A percentile compares a stretch with the other conserved stretches of the same genome.
These are phyloP conservation scores for Dioszegia hungarica DNA, from an alignment of 768 basidiomycete species.

Conservation along the genomic window DNA sequence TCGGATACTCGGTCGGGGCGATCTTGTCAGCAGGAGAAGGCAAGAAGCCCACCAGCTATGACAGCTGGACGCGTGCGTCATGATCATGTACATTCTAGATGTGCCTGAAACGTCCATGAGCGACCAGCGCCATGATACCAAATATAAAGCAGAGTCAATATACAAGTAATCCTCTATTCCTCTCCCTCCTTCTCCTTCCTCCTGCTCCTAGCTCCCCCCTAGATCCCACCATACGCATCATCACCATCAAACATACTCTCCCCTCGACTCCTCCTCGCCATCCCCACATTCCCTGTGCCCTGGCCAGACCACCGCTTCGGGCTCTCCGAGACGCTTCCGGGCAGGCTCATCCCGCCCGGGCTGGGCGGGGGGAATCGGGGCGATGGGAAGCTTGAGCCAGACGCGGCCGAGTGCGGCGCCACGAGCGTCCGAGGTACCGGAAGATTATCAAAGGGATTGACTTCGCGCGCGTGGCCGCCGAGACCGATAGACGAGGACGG, in stretches of 20 bases:
- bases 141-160: not conserved
- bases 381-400: conserved; percentile 22
- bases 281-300: not conserved
- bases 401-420: conserved; percentile 25
- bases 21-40: too few species aligned
- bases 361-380: conserved; percentile 38
- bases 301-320: conserved; percentile 25
- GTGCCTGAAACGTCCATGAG: not conserved
- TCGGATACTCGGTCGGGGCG: too few species aligned
- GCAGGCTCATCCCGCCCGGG: conserved; percentile 38
- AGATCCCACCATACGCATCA: conserved; percentile 44
- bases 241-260: conserved; percentile 33
- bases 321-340: conserved; percentile 32
- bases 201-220: too few species aligned
- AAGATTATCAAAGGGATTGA: conserved; percentile 33
- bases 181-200: too few species aligned
- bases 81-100: not conserved
- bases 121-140: conserved; percentile 7
- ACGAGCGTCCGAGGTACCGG: conserved; percentile 12
- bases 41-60: too few species aligned
- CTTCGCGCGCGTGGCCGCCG: not conserved
- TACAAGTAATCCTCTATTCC: not conserved
- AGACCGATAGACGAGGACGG: conserved; percentile 2
- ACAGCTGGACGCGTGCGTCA: not conserved
- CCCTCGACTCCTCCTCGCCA: conserved; percentile 9